Evolutionary conservation across 345 rosid species (phyloP).

Genomic region (Carallia brachiata): DNA sequence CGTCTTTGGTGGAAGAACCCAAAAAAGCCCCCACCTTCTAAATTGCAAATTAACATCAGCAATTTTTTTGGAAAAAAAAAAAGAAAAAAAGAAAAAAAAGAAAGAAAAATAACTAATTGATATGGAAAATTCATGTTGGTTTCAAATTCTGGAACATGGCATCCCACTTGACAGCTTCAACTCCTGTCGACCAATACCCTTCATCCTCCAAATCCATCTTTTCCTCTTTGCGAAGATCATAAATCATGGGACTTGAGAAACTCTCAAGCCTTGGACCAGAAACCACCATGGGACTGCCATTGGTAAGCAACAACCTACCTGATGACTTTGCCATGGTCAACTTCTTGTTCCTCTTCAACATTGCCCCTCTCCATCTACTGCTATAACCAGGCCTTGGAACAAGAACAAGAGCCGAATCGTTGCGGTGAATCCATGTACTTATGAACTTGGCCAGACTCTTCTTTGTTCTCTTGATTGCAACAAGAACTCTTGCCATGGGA

Average conservation of each 20-base stretch:
- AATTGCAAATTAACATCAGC: conserved; percentile 29
- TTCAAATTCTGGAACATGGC: conserved; percentile 87
- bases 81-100: neutral
- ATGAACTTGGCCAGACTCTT: conserved; percentile 45
- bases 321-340: conserved; percentile 39
- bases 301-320: conserved; percentile 59
- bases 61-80: neutral
- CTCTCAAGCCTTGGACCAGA: conserved; percentile 34
- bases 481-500: conserved; percentile 49
- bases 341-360: conserved; percentile 73
- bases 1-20: conserved; percentile 52
- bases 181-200: conserved; percentile 48
- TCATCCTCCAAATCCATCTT: conserved; percentile 28
- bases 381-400: conserved; percentile 40
- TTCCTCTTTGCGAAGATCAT: conserved; percentile 44
- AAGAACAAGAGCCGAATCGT: conserved; percentile 52
- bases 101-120: neutral
- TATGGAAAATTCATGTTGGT: conserved; percentile 54
- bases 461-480: conserved; percentile 63
- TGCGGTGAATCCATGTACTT: conserved; percentile 44
- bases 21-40: conserved; percentile 57
- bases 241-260: conserved; percentile 51
- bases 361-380: conserved; percentile 52
- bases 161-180: conserved; percentile 83
- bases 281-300: conserved; percentile 47